These are phyloP conservation scores for Calonectria pseudoreteaudii DNA, from an alignment of 2,329 filamentous ascomycete species.

Conservation along the genomic window DNA sequence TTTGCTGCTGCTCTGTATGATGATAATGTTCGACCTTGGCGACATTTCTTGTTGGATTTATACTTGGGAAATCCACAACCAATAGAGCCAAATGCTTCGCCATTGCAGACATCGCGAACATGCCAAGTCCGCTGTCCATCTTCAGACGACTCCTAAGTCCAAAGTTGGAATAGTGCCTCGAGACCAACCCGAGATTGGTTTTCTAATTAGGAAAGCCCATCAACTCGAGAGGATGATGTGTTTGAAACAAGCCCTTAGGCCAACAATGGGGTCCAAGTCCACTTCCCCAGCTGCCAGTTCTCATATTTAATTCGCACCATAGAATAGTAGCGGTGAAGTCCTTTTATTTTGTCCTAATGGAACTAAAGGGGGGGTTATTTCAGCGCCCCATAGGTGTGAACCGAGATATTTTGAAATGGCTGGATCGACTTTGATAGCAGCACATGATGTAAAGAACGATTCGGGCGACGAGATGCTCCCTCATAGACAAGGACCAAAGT, in stretches of 20 bases:
- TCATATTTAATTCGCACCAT: not conserved
- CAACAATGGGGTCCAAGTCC: not conserved
- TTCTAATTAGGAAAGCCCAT: slow-evolving; percentile 25
- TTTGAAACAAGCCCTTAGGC: not conserved
- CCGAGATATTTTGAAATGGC: not conserved
- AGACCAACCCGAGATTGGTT: slow-evolving; percentile 33
- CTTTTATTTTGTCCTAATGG: not conserved
- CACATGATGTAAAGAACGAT: not conserved
- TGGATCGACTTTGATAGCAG: not conserved
- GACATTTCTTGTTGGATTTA: not conserved
- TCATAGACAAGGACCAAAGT: not conserved
- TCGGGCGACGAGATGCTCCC: no score
- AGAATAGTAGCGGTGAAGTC: not conserved
- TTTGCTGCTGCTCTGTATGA: not conserved
- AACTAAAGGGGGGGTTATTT: not conserved
- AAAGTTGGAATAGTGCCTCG: slow-evolving; percentile 24
- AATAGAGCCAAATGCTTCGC: not conserved
- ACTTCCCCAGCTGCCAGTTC: not conserved
- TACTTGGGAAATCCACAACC: not conserved
- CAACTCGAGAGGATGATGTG: not conserved
- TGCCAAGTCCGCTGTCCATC: slow-evolving; percentile 17
- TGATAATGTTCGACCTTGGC: not conserved
- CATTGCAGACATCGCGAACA: not conserved
- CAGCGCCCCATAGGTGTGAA: not conserved
- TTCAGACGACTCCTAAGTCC: slow-evolving; percentile 28